Evolutionary conservation across 2,329 filamentous ascomycete species (phyloP).

Genomic region (Ophioceras dolichostomum): DNA sequence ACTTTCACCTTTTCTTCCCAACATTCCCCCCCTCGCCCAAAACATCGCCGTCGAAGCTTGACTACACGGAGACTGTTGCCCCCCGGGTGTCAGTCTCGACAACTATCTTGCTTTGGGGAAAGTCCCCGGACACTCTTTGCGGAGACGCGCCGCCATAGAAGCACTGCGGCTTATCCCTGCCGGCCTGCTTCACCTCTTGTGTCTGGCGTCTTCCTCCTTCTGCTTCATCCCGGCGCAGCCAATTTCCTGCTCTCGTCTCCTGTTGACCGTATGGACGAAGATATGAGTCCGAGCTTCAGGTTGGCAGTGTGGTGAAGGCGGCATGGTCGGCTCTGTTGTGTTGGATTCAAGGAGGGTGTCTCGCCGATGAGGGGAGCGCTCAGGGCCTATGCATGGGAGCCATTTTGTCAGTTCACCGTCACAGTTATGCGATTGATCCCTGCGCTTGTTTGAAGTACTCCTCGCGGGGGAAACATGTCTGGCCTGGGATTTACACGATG

Average conservation of each 20-base stretch:
- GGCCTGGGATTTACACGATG: slow-evolving; percentile 87
- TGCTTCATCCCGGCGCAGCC: neutral
- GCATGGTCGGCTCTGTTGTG: slow-evolving; percentile 7
- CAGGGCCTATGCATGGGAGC: slow-evolving; percentile 42
- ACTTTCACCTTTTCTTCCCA: slow-evolving; percentile 24
- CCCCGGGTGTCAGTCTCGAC: too few species aligned
- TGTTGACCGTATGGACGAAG: slow-evolving; percentile 59
- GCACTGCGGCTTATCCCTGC: slow-evolving; percentile 82
- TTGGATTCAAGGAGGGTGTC: too few species aligned
- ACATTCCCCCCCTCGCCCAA: slow-evolving; percentile 92
- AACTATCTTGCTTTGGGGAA: slow-evolving; percentile 81
- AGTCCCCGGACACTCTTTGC: slow-evolving; percentile 94
- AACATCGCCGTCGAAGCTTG: slow-evolving; percentile 99
- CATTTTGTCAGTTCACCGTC: slow-evolving; percentile 73
- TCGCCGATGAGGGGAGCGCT: slow-evolving; percentile 8
- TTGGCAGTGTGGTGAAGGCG: slow-evolving; percentile 8
- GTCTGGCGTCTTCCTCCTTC: neutral
- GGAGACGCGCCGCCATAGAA: slow-evolving; percentile 99
- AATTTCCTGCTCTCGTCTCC: slow-evolving; percentile 15
- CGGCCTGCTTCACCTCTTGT: slow-evolving; percentile 30
- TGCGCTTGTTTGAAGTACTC: slow-evolving; percentile 17
- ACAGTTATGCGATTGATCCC: slow-evolving; percentile 97
- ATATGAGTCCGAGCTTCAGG: slow-evolving; percentile 66
- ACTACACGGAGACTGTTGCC: slow-evolving; percentile 53
- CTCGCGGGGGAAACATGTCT: slow-evolving; percentile 10